Base-by-base conservation (phyloP, 768 basidiomycete genomes). In the Rhizopogon vinicolor region DNA sequence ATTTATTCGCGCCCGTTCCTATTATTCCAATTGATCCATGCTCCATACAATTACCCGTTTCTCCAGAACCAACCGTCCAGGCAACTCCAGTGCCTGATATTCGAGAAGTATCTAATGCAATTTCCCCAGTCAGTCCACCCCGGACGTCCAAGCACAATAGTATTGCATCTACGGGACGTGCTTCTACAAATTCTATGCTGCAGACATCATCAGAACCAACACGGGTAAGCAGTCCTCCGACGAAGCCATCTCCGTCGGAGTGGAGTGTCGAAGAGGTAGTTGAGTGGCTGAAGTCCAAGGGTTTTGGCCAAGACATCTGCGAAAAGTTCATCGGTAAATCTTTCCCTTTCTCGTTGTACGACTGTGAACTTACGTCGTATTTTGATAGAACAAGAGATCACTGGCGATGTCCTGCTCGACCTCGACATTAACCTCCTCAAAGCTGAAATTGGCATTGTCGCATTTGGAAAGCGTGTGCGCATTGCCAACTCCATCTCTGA, bases 381-480 rank as follows among this genome's bases (percentile, higher is more conserved):
- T 42, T 9, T 41, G 18, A 41, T 67, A 94, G 96, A 98, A 73
- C 94, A 99, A 84, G 97, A 99, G 74, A 98, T 99, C 52, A 91
- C 94, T 0, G 97, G 97, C 18, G 97, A 99, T 63, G 91, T 98
- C 33, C 82, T 99, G 7, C 84, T 98, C 53, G 96, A 97, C 64
- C 87, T 98, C 57, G 93, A 98, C 59, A 83, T 87, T 53, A 89
- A 87, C 64, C 78, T 97, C 14, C 86, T 99, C 63, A 98, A 98
- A 74, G 78, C 75, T 9, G 95, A 98, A 74, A 87, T 99, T 52
- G 97, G 94, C 22, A 93, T 99, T 60, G 75, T 80, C 64, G 93
- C 93, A 3, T 97, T 96, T 62, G 97, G 97, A 12, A 97, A 97
- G 68, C 91, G 97, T 16, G 80, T 92, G 69, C 86, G 92, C 53